Evolutionary conservation across 305 asterid genomes (phyloP).

Genomic region (Fraxinus xanthoxyloides): DNA sequence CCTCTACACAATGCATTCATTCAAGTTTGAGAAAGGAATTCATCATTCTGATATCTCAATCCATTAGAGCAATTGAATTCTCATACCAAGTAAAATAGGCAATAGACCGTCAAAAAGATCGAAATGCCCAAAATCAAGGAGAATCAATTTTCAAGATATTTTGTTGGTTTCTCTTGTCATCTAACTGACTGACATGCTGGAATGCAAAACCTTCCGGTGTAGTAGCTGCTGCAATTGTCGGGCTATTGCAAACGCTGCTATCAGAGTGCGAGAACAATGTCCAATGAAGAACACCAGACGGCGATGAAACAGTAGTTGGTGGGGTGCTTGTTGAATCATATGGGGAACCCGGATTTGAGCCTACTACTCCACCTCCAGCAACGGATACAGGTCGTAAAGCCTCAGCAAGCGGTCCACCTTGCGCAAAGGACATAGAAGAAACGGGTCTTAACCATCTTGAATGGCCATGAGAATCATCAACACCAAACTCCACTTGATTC

Average conservation of each 20-base stretch:
- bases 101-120: background rate
- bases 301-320: slow-evolving; percentile 57
- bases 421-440: slow-evolving; percentile 49
- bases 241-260: slow-evolving; percentile 71
- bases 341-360: slow-evolving; percentile 36
- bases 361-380: background rate
- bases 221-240: slow-evolving; percentile 36
- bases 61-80: background rate
- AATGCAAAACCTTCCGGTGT: background rate
- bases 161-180: background rate
- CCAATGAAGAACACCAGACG: slow-evolving; percentile 66
- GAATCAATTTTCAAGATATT: background rate
- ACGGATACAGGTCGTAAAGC: slow-evolving; percentile 45
- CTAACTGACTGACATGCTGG: background rate
- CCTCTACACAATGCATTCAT: background rate
- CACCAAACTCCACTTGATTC: slow-evolving; percentile 9
- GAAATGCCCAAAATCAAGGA: background rate
- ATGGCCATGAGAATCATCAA: background rate
- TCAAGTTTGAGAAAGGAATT: background rate
- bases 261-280: slow-evolving; percentile 59
- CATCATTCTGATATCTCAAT: background rate
- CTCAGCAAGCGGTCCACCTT: slow-evolving; percentile 80
- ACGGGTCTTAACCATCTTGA: slow-evolving; percentile 25
- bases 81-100: background rate
- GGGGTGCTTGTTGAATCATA: slow-evolving; percentile 37